A percentile compares a stretch with the other conserved stretches of the same genome.
Conservation (phyloP, 352 stramenopile genomes). For the Phytopythium litorale region DNA sequence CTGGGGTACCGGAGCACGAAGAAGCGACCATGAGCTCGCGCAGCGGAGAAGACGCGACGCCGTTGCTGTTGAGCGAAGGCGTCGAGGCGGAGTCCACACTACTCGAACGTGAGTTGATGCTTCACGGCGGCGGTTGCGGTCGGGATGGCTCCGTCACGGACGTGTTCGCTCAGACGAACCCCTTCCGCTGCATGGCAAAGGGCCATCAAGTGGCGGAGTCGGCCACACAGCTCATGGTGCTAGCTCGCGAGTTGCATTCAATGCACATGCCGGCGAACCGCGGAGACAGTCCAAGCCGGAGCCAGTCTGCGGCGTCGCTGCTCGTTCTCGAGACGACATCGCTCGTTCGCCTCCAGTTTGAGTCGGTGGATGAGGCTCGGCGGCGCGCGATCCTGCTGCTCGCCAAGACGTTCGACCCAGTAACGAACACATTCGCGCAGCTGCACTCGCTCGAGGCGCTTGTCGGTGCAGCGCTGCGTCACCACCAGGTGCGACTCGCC, state of each 20-base stretch:
- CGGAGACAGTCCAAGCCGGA: neutral
- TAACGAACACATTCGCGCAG: conserved; percentile 46
- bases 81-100: conserved; percentile 56
- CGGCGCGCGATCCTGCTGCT: conserved; percentile 63
- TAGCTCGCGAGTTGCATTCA: conserved; percentile 27
- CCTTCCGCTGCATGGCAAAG: conserved; percentile 32
- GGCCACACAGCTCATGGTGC: conserved; percentile 35
- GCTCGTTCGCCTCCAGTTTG: conserved; percentile 68
- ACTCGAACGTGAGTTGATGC: conserved; percentile 56
- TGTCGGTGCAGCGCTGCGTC: conserved; percentile 38
- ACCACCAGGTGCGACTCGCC: conserved; percentile 46
- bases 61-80: conserved; percentile 43
- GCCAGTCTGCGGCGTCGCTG: conserved; percentile 4
- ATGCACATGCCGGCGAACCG: neutral
- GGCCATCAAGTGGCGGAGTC: conserved; percentile 33
- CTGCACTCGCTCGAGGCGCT: conserved; percentile 65
- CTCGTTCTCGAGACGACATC: conserved; percentile 30
- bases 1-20: conserved; percentile 40
- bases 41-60: conserved; percentile 42
- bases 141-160: conserved; percentile 9
- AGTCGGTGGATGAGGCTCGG: conserved; percentile 62
- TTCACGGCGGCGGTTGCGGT: conserved; percentile 8
- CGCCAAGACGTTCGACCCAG: conserved; percentile 72
- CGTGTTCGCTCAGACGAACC: conserved; percentile 30
- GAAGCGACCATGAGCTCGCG: conserved; percentile 61